Base-by-base conservation (phyloP, 129 eudicot genomes). In the Chrysanthemum seticuspe region DNA sequence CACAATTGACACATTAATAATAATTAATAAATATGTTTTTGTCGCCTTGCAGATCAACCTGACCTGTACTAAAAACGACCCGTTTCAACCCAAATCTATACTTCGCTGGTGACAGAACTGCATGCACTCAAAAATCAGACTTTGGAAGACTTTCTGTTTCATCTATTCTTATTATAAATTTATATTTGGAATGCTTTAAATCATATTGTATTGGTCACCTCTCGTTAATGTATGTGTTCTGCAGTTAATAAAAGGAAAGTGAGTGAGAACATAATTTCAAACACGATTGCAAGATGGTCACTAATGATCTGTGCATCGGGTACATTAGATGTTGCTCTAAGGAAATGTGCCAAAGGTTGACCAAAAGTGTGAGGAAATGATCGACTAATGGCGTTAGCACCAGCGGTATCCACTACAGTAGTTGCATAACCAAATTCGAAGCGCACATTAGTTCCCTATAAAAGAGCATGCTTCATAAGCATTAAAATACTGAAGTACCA, bases 281-380 rank as follows among this genome's bases (percentile, higher is more conserved):
- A 94, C 98, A 93, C 88, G 50, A 88, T 77, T 71, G 94, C 84
- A 36, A 97, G 97, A 57, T 86, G 99, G 44, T 90, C 83, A 12
- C 82, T 88, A 45, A 94, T 94, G 6, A 94, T 85, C 66, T 94
- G 95, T 50, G 97, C 99, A 77, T 85, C 96, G 5, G 89, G 88
- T 67, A 86, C 99, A 77, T 79, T 88, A 59, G 96, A 91, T 52
- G 88, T 94, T 23, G 91, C 91, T 76, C 93, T 90, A 71, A 94
- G 91, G 79, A 94, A 94, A 64, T 94, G 99, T 47, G 91, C 97
- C 80, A 94, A 75, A 27, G 94, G 97, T 54, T 94, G 21, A 51
- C 99, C 96, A 70, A 84, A 94, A 62, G 97, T 94, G 85, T 86
- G 91, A 64, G 99, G 99, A 82, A 90, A 94, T 14, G 88, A 84